Evolutionary conservation across 768 basidiomycete species (phyloP).

Genomic region (Mrakia blollopis): DNA sequence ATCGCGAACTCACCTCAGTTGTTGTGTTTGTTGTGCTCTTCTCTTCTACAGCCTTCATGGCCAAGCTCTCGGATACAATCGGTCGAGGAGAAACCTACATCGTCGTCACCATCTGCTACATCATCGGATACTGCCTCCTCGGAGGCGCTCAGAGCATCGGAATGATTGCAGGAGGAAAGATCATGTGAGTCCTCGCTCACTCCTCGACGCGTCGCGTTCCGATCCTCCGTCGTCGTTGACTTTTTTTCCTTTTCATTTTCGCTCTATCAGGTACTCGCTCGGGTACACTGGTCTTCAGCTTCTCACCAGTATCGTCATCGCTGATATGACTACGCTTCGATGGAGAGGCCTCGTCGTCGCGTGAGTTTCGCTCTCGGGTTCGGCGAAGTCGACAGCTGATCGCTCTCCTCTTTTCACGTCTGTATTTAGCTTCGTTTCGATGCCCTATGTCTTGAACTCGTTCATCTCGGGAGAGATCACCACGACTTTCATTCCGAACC

Average conservation of each 20-base stretch:
- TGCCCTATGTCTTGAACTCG: constrained; percentile 30
- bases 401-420: not conserved
- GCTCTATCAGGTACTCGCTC: constrained; percentile 50
- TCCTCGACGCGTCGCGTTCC: too few species aligned
- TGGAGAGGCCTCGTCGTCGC: constrained; percentile 43
- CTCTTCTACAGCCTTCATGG: constrained; percentile 59
- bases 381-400: not conserved
- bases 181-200: constrained; percentile 22
- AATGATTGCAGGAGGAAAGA: constrained; percentile 40
- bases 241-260: too few species aligned
- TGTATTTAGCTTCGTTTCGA: not conserved
- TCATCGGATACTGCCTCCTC: constrained; percentile 39
- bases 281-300: constrained; percentile 39
- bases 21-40: too few species aligned
- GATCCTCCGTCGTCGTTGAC: too few species aligned
- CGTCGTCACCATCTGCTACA: constrained; percentile 49
- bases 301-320: constrained; percentile 35
- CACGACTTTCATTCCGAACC: constrained; percentile 40
- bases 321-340: constrained; percentile 47
- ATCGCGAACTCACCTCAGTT: too few species aligned
- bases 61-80: constrained; percentile 66
- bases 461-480: constrained; percentile 40
- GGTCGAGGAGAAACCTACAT: constrained; percentile 51
- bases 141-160: constrained; percentile 39
- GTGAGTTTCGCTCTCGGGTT: not conserved